Evolutionary conservation across 805 yeast genomes (phyloP).

Genomic region (Kluyveromyces starmeri): DNA sequence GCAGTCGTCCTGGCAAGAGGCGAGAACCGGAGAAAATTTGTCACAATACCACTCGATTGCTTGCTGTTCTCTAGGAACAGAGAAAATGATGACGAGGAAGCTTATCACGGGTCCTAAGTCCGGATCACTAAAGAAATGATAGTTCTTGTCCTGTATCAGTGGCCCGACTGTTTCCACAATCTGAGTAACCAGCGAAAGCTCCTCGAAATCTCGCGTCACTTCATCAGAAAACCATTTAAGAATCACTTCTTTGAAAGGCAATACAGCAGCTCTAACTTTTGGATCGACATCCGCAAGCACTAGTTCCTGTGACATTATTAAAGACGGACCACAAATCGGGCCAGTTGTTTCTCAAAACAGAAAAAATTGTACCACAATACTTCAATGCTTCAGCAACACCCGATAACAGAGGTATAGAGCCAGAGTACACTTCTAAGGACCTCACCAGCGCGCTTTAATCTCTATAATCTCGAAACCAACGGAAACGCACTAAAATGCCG

Average conservation of each 20-base stretch:
- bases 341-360: no score
- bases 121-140: slow-evolving; percentile 51
- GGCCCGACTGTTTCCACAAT: slow-evolving; percentile 4
- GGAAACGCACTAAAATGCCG: no score
- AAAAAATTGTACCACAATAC: no score
- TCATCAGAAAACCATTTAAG: neutral
- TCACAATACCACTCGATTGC: slow-evolving; percentile 37
- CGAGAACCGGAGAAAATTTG: slow-evolving; percentile 32
- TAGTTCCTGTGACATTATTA: no score
- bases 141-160: slow-evolving; percentile 11
- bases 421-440: no score
- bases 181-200: slow-evolving; percentile 1
- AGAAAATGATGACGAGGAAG: slow-evolving; percentile 50
- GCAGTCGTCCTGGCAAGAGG: slow-evolving; percentile 47
- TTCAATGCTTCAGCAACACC: no score
- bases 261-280: neutral
- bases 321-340: no score
- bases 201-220: slow-evolving; percentile 1
- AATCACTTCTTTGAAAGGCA: slow-evolving; percentile 1
- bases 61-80: slow-evolving; percentile 40
- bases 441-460: no score
- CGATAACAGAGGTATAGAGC: no score
- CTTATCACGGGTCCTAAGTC: slow-evolving; percentile 39
- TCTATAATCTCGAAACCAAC: no score
- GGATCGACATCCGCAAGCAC: neutral